Conservation (phyloP, 1,284 basidiomycete genomes). For the Ustilago curta region DNA sequence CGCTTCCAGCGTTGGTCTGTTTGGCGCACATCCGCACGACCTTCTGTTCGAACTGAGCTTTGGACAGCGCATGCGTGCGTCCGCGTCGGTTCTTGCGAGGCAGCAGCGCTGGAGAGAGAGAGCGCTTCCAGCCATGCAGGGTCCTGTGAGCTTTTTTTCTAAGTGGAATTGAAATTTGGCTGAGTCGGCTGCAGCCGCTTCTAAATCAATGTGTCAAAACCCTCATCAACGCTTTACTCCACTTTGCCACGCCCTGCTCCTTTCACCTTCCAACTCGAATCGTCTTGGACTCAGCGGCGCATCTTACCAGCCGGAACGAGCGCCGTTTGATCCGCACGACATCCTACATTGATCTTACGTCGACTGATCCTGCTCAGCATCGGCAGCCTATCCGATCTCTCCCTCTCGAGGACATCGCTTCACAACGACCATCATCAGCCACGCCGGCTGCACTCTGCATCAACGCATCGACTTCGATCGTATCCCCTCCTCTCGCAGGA, state of each 20-base stretch:
- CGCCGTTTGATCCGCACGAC: not conserved
- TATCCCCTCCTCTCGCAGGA: not conserved
- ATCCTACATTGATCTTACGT: not conserved
- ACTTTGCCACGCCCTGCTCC: conserved; percentile 11
- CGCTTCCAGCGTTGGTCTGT: not conserved
- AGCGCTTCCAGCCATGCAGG: conserved; percentile 10
- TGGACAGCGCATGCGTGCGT: not conserved
- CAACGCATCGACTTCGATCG: not conserved
- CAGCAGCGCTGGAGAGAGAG: not conserved
- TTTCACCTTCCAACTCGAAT: not conserved
- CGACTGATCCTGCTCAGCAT: too few relatives aligned
- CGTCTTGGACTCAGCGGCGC: not conserved
- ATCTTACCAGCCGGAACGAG: too few relatives aligned
- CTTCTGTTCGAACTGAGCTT: not conserved
- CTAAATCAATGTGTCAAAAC: conserved; percentile 18
- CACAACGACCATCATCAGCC: not conserved
- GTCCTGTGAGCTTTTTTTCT: conserved; percentile 3
- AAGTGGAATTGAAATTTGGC: too few relatives aligned
- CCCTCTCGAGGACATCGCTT: not conserved
- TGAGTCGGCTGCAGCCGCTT: too few relatives aligned
- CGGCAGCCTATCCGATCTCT: too few relatives aligned
- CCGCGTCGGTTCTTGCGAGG: too few relatives aligned
- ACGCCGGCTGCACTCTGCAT: not conserved
- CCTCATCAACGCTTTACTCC: conserved; percentile 15
- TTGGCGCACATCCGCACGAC: not conserved